Conservation (phyloP, 2,329 filamentous ascomycete species). For the Neonectria sp. region DNA sequence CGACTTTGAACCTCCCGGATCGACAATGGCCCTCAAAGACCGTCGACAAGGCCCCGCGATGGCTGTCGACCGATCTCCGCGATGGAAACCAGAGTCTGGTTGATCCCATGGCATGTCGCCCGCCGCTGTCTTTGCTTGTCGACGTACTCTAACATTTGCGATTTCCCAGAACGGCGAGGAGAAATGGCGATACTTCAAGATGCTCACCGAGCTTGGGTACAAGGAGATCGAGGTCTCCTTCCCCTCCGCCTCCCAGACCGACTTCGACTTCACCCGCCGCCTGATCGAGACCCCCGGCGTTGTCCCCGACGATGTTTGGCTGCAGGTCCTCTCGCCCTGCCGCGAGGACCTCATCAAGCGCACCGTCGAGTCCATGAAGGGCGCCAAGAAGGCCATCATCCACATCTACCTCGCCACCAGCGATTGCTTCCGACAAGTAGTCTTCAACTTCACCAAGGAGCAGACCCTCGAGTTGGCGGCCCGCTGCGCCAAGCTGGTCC, state of each 20-base stretch:
- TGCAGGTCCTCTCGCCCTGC: slow-evolving; percentile 94
- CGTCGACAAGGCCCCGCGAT: slow-evolving; percentile 88
- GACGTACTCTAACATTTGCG: slow-evolving; percentile 22
- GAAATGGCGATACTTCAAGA: slow-evolving; percentile 96
- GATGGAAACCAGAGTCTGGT: slow-evolving; percentile 96
- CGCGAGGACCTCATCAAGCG: slow-evolving; percentile 90
- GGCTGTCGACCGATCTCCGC: slow-evolving; percentile 86
- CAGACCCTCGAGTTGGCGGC: slow-evolving; percentile 87
- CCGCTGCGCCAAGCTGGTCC: slow-evolving; percentile 87
- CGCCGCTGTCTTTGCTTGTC: background rate
- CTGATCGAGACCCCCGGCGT: slow-evolving; percentile 73
- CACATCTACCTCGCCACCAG: slow-evolving; percentile 98
- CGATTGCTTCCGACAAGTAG: slow-evolving; percentile 92
- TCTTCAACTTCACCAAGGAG: slow-evolving; percentile 90
- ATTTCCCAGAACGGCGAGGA: slow-evolving; percentile 84
- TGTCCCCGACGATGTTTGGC: slow-evolving; percentile 79
- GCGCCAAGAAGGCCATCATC: slow-evolving; percentile 93
- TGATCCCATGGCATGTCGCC: slow-evolving; percentile 84
- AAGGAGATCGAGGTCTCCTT: slow-evolving; percentile 99
- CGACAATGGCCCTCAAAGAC: slow-evolving; percentile 88
- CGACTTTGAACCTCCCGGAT: slow-evolving; percentile 71
- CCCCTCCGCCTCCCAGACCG: slow-evolving; percentile 93
- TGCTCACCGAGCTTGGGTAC: slow-evolving; percentile 92
- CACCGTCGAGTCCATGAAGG: slow-evolving; percentile 90
- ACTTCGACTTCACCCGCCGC: slow-evolving; percentile 94